These are phyloP conservation scores for Pseudonitzschia multiseries DNA, from an alignment of 108 stramenopile genomes.

Conservation along the genomic window DNA sequence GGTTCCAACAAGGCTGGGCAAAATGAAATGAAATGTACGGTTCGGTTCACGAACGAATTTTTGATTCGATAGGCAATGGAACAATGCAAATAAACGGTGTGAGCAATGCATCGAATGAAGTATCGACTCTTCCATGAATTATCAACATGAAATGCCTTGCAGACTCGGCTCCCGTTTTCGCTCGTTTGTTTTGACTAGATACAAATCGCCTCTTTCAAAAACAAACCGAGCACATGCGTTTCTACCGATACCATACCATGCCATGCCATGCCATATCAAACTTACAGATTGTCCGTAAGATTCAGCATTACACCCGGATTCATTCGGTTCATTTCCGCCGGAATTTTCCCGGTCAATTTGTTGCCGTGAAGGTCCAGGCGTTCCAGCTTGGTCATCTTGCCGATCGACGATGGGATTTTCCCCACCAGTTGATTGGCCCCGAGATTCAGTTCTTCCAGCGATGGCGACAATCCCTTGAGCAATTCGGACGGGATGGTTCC, in stretches of 20 bases:
- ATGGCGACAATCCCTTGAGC: conserved; percentile 2
- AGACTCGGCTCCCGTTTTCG: too few relatives aligned
- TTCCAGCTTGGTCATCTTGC: conserved; percentile 34
- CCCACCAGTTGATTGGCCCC: conserved; percentile 53
- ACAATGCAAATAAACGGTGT: too few relatives aligned
- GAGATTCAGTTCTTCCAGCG: conserved; percentile 27
- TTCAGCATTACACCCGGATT: conserved; percentile 38
- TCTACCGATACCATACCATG: too few relatives aligned
- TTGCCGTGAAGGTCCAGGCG: conserved; percentile 31
- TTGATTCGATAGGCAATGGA: conserved; percentile 1
- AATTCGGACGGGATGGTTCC: conserved; percentile 35
- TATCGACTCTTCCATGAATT: too few relatives aligned
- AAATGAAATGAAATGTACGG: conserved; percentile 12
- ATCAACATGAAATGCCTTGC: too few relatives aligned
- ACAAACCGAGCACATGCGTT: too few relatives aligned
- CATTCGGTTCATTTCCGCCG: conserved; percentile 30
- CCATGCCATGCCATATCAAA: neutral
- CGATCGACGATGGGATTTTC: conserved; percentile 46
- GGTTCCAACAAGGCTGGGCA: conserved; percentile 40
- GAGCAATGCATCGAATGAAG: too few relatives aligned
- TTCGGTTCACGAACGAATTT: too few relatives aligned
- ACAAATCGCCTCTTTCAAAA: too few relatives aligned
- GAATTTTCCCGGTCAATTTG: conserved; percentile 33
- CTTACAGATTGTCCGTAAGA: conserved; percentile 49
- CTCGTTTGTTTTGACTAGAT: too few relatives aligned